Percentiles rank a stretch among this genome's conserved stretches.
Conservation (phyloP, 495 filamentous ascomycete genomes). For the Chlorociboria aeruginascens region DNA sequence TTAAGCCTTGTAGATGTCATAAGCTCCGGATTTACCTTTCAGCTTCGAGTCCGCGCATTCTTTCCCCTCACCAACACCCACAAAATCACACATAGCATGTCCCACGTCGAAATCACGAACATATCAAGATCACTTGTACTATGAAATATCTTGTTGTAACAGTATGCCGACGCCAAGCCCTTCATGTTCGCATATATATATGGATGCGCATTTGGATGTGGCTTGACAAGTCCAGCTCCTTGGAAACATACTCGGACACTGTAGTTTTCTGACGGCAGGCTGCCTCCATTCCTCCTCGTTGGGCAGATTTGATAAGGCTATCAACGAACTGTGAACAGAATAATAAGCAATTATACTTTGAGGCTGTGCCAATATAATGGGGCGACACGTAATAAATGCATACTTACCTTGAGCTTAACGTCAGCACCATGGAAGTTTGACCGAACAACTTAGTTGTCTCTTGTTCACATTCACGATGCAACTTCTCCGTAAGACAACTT, state of each 20-base stretch:
- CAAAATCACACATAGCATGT: conserved; percentile 43
- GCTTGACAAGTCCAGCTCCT: conserved; percentile 10
- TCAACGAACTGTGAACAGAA: conserved; percentile 23
- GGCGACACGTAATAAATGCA: not conserved
- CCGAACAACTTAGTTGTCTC: not conserved
- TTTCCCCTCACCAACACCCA: conserved; percentile 44
- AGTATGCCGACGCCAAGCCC: conserved; percentile 20
- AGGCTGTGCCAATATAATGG: conserved; percentile 2
- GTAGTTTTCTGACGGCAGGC: conserved; percentile 22
- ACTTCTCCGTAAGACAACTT: conserved; percentile 8
- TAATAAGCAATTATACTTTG: conserved; percentile 11
- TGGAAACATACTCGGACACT: conserved; percentile 23
- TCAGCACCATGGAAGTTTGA: not conserved
- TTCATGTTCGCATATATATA: conserved; percentile 27
- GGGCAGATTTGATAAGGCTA: conserved; percentile 20
- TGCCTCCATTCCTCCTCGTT: conserved; percentile 24
- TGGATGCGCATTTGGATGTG: conserved; percentile 23
- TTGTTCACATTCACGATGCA: conserved; percentile 27
- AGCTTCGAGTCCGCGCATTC: conserved; percentile 32
- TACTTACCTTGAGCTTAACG: not conserved
- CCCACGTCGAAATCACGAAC: conserved; percentile 42
- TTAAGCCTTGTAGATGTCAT: not conserved
- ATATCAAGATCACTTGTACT: conserved; percentile 4
- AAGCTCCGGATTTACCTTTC: not conserved
- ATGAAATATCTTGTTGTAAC: conserved; percentile 18